Evolutionary conservation across 2,329 filamentous ascomycete genomes (phyloP).

Genomic region (Camillea tinctor): DNA sequence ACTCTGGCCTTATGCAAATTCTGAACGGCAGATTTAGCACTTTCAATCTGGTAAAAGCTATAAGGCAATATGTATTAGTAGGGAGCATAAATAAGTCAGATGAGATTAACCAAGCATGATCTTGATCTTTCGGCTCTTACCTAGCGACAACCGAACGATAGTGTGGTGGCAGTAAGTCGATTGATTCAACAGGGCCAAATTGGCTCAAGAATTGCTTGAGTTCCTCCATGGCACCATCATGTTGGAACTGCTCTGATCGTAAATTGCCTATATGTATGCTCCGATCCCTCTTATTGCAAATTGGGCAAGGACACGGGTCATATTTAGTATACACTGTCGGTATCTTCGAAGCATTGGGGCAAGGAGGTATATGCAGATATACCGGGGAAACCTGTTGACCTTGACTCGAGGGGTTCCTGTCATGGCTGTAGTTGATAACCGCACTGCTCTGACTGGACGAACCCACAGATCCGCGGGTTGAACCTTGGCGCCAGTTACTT

Average conservation of each 20-base stretch:
- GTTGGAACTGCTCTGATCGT: not conserved
- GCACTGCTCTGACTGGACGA: not conserved
- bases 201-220: conserved; percentile 11
- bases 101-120: not conserved
- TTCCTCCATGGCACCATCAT: not conserved
- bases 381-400: not conserved
- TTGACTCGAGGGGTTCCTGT: not conserved
- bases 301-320: conserved; percentile 15
- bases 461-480: not conserved
- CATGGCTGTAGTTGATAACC: not conserved
- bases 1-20: not conserved
- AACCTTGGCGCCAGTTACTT: not conserved
- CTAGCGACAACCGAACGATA: not conserved
- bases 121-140: not conserved
- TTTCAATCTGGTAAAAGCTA: not conserved
- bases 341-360: conserved; percentile 9
- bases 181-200: conserved; percentile 9
- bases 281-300: conserved; percentile 12
- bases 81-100: not conserved
- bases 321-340: not conserved
- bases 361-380: not conserved
- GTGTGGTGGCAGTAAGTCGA: not conserved
- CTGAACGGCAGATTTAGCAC: not conserved
- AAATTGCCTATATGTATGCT: conserved; percentile 15
- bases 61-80: not conserved